Evolutionary conservation across 2,329 filamentous ascomycete species (phyloP), one percentile per base, ranked within the genome.

Genomic region (Gnomoniopsis smithogilvyi): DNA sequence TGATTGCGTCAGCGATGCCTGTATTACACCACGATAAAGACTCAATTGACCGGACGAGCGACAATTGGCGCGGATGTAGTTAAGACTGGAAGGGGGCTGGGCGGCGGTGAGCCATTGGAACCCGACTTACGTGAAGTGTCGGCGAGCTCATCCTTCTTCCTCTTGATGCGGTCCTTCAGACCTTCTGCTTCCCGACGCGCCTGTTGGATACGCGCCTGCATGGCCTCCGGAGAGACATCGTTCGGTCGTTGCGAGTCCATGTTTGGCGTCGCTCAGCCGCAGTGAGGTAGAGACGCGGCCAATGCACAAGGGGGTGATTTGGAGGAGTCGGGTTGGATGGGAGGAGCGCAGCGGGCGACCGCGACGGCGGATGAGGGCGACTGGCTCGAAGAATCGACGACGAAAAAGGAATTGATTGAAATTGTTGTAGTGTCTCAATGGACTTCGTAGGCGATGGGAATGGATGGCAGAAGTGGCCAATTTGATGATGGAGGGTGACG

Each of bases 91-190:
- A 26, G 17, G 51, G 41, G 41, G 60, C 49, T 58, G 63, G 47
- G 46, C 30, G 51, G 51, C 43, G 51, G 51, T 54, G 51, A 47
- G 43, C 17, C 21, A 51, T 26, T 53, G 59, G 58, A 60, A 56
- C 60, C 64, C 63, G 63, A 84, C 94, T 86, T 87, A 99, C 95
- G 89, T 73, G 93, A 96, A 65, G 93, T 96, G 78, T 99, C 95
- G 74, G 94, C 94, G 69, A 99, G 86, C 80, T 98, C 95, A 85
- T 99, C 95, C 90, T 98, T 98, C 87, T 96, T 96, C 79, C 93
- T 88, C 89, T 97, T 98, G 86, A 98, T 98, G 77, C 91, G 89
- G 76, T 98, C 94, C 84, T 98, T 98, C 69, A 98, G 82, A 56
- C 91, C 93, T 82, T 98, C 95, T 70, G 95, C 95, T 84, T 99